These are phyloP conservation scores for Parasarocladium wereldwijsianum DNA, from an alignment of 2,329 filamentous ascomycete genomes.

Conservation along the genomic window DNA sequence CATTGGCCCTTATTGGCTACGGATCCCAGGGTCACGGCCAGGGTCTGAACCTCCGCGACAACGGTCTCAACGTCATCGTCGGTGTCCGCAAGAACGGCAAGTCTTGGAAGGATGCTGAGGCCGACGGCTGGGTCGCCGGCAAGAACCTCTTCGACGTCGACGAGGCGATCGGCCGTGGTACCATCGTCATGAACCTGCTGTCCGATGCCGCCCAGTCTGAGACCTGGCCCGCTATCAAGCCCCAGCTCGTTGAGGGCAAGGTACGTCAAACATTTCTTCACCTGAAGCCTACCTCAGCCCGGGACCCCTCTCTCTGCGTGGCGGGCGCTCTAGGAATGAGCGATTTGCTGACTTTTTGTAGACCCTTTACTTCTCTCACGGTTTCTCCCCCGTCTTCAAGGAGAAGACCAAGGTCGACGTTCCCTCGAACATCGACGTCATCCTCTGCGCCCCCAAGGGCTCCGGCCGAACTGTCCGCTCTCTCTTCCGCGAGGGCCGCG, in stretches of 20 bases:
- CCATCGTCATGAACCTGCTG: slow-evolving; percentile 98
- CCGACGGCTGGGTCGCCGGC: slow-evolving; percentile 96
- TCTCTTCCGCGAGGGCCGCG: slow-evolving; percentile 97
- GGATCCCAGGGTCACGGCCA: slow-evolving; percentile 96
- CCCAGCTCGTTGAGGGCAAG: slow-evolving; percentile 97
- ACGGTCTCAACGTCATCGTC: slow-evolving; percentile 97
- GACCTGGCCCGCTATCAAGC: slow-evolving; percentile 98
- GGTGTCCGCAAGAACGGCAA: slow-evolving; percentile 97
- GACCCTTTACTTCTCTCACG: slow-evolving; percentile 99
- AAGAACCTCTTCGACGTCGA: slow-evolving; percentile 99
- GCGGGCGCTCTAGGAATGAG: neutral
- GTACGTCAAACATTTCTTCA: slow-evolving; percentile 30
- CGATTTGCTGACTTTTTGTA: slow-evolving; percentile 18
- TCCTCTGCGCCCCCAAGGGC: slow-evolving; percentile 98
- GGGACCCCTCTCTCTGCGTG: neutral
- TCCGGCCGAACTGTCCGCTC: slow-evolving; percentile 97
- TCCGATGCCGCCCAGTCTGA: slow-evolving; percentile 94
- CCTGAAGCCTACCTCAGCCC: neutral
- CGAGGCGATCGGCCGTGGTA: slow-evolving; percentile 84
- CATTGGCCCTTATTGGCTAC: slow-evolving; percentile 96
- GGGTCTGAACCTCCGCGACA: slow-evolving; percentile 98
- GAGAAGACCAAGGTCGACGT: slow-evolving; percentile 98
- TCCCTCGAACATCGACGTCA: slow-evolving; percentile 90
- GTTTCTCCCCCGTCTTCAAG: slow-evolving; percentile 99
- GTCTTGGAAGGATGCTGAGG: slow-evolving; percentile 93